Conservation (phyloP, 306 rosid genomes). For the Prinsepia uniflora region DNA sequence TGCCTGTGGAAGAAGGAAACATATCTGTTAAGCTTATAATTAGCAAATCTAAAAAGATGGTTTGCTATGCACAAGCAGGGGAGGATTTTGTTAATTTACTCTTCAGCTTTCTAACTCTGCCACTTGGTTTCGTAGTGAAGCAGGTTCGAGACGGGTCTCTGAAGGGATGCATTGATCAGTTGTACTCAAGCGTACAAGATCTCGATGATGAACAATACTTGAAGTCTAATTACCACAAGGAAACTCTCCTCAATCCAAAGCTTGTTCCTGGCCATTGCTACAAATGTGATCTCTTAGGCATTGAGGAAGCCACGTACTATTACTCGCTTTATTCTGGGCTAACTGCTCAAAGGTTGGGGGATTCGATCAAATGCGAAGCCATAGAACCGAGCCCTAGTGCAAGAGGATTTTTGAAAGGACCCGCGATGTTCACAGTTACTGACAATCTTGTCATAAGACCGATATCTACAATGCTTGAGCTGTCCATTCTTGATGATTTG, state of each 20-base stretch:
- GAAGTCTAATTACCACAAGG: neutral
- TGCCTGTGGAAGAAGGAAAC: neutral
- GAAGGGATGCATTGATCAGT: constrained; percentile 12
- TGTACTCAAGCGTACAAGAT: neutral
- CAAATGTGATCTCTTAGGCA: neutral
- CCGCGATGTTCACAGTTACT: neutral
- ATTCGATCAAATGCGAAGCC: neutral
- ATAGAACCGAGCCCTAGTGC: neutral
- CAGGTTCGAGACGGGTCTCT: neutral
- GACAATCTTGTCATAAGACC: neutral
- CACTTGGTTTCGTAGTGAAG: neutral
- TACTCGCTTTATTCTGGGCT: rapidly evolving
- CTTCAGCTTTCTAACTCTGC: constrained; percentile 18
- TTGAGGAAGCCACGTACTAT: neutral
- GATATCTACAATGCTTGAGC: neutral
- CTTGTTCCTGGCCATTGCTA: constrained; percentile 4
- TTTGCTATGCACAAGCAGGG: constrained; percentile 16
- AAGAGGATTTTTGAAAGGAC: neutral
- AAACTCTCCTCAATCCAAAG: constrained; percentile 16
- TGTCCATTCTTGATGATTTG: constrained; percentile 1
- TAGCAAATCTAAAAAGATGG: constrained; percentile 13
- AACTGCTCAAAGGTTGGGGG: neutral
- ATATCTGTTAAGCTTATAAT: neutral
- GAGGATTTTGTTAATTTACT: constrained; percentile 15
- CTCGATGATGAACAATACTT: neutral